These are phyloP conservation scores for Fusarium nurragi DNA, from an alignment of 2,329 filamentous ascomycete species.

Conservation along the genomic window DNA sequence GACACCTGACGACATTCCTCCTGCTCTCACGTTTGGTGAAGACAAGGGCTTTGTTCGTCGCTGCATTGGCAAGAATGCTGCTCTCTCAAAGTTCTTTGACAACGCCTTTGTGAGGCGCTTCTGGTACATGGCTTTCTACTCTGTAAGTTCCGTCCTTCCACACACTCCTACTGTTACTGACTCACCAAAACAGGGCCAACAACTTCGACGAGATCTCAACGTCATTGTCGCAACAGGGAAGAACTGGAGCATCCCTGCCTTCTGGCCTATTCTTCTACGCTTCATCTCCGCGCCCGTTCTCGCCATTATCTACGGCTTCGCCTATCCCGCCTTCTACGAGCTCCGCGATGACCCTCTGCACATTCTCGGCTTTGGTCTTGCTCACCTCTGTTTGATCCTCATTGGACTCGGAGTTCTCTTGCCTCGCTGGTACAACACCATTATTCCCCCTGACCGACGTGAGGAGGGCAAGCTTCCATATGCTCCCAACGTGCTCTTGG, in stretches of 20 bases:
- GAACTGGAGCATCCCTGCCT: slow-evolving; percentile 65
- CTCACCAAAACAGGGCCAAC: slow-evolving; percentile 57
- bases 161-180: not conserved
- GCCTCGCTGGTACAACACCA: slow-evolving; percentile 63
- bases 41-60: slow-evolving; percentile 49
- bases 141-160: slow-evolving; percentile 52
- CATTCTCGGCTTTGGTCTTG: slow-evolving; percentile 60
- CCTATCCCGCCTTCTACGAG: slow-evolving; percentile 60
- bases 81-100: slow-evolving; percentile 46
- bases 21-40: slow-evolving; percentile 55
- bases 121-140: slow-evolving; percentile 66
- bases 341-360: slow-evolving; percentile 60
- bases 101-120: slow-evolving; percentile 53
- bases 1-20: slow-evolving; percentile 51
- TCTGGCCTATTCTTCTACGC: slow-evolving; percentile 61
- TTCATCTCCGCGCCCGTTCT: slow-evolving; percentile 61
- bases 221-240: slow-evolving; percentile 61
- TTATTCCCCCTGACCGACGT: slow-evolving; percentile 59
- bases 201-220: slow-evolving; percentile 65
- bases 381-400: slow-evolving; percentile 57
- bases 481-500: slow-evolving; percentile 40
- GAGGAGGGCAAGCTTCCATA: slow-evolving; percentile 54
- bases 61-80: slow-evolving; percentile 41
- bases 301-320: slow-evolving; percentile 62
- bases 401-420: slow-evolving; percentile 60